Conservation (phyloP, 2,329 filamentous ascomycete genomes). For the Colletotrichum phormii region DNA sequence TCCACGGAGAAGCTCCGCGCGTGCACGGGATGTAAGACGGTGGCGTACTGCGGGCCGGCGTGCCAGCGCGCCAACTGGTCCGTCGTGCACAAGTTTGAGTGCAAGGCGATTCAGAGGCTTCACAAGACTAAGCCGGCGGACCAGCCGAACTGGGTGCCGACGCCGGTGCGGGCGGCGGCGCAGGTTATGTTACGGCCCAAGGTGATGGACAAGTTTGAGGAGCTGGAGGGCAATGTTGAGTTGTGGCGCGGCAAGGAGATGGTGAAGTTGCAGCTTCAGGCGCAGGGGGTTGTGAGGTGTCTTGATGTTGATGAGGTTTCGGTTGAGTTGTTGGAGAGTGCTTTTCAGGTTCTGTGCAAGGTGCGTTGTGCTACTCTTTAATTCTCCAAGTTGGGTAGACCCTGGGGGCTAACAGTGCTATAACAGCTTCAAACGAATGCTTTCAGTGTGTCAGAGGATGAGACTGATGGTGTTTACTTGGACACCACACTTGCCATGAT, state of each 20-base stretch:
- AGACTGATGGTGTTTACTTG: constrained; percentile 65
- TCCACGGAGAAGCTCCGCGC: constrained; percentile 37
- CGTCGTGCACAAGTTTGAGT: constrained; percentile 65
- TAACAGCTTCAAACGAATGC: constrained; percentile 70
- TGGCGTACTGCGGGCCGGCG: constrained; percentile 63
- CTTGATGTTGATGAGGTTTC: constrained; percentile 46
- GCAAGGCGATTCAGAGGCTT: constrained; percentile 52
- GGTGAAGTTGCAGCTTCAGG: constrained; percentile 62
- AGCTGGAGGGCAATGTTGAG: constrained; percentile 60
- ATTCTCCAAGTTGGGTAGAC: neutral
- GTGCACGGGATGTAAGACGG: constrained; percentile 65
- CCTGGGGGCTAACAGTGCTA: constrained; percentile 30
- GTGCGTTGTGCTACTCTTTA: constrained; percentile 46
- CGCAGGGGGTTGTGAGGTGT: constrained; percentile 42
- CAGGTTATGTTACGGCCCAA: constrained; percentile 58
- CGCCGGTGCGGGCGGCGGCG: constrained; percentile 65
- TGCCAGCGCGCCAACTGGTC: constrained; percentile 69
- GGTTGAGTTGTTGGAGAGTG: constrained; percentile 54
- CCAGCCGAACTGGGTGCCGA: constrained; percentile 56
- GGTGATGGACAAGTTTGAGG: constrained; percentile 47
- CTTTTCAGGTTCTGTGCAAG: constrained; percentile 64
- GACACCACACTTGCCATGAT: constrained; percentile 68
- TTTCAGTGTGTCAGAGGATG: constrained; percentile 65
- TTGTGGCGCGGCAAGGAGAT: constrained; percentile 53
- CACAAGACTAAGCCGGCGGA: constrained; percentile 51